Evolutionary conservation across 202 grass and related monocot genomes (phyloP).

Genomic region (Panicum hallii): DNA sequence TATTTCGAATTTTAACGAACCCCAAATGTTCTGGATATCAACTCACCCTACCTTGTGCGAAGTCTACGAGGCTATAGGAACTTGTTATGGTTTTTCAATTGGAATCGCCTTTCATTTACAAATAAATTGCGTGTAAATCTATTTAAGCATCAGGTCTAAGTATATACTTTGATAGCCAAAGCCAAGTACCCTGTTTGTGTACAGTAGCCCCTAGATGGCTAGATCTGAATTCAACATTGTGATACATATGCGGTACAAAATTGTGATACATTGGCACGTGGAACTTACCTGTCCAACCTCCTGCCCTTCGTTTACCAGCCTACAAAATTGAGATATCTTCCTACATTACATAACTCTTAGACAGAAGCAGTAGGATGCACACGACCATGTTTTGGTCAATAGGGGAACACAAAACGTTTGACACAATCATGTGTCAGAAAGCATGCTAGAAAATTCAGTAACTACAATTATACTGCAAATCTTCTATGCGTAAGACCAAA

Average conservation of each 20-base stretch:
- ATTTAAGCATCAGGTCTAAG: not conserved
- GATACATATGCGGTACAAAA: not conserved
- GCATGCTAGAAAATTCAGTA: constrained; percentile 12
- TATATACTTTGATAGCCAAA: not conserved
- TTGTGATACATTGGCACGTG: constrained; percentile 2
- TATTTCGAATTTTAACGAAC: not conserved
- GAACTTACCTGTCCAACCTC: not conserved
- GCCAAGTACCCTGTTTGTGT: not conserved
- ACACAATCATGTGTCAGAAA: not conserved
- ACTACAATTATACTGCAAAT: not conserved
- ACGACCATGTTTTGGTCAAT: no score
- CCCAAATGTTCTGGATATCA: not conserved
- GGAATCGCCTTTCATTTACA: not conserved
- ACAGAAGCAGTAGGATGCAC: no score
- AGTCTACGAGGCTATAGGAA: not conserved
- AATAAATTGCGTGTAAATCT: not conserved
- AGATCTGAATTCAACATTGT: not conserved
- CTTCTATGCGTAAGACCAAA: not conserved
- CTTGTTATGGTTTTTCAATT: not conserved
- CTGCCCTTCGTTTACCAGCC: not conserved
- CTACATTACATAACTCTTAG: no score
- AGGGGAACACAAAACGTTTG: no score
- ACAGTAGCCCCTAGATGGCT: not conserved
- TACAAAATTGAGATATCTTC: not conserved
- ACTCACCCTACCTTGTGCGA: not conserved